phyloP scores from a whole-genome alignment of 148 eudicot genomes.

The Cornus controversa region DNA sequence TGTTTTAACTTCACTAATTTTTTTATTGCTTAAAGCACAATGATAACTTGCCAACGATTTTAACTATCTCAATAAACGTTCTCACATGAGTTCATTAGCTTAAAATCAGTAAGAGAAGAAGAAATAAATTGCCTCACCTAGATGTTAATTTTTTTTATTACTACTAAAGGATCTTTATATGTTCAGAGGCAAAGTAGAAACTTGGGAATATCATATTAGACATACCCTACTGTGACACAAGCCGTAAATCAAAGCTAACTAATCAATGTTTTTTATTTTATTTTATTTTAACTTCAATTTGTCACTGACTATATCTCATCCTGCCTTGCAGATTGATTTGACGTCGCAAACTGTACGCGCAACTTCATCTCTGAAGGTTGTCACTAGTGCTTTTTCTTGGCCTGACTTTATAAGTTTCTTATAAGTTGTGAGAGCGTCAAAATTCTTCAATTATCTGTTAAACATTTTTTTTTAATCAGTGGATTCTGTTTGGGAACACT shows the following conservation, averaged over 20 bases:
- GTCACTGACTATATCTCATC: constrained; percentile 12
- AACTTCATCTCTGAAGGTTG: constrained; percentile 63
- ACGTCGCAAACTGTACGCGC: constrained; percentile 78
- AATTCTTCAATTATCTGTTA: background rate
- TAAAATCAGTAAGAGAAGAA: background rate
- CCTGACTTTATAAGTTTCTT: background rate
- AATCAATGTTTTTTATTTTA: background rate
- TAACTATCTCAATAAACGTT: background rate
- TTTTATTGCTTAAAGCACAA: background rate
- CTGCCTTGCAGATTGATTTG: constrained; percentile 74
- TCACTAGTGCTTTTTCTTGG: constrained; percentile 13
- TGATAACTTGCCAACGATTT: background rate
- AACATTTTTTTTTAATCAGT: background rate
- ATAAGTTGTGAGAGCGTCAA: background rate
- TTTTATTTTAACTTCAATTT: background rate
- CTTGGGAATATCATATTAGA: background rate
- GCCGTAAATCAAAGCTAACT: background rate
- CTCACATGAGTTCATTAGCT: too few species aligned
- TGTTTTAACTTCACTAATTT: background rate
- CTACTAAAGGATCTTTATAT: too few species aligned
- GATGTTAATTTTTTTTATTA: too few species aligned
- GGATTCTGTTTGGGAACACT: background rate
- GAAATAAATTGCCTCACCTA: background rate
- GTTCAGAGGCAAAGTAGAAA: background rate
- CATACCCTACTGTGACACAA: background rate